Conservation (phyloP, 1,139 yeast species). For the Lodderomyces oxycetoniae region DNA sequence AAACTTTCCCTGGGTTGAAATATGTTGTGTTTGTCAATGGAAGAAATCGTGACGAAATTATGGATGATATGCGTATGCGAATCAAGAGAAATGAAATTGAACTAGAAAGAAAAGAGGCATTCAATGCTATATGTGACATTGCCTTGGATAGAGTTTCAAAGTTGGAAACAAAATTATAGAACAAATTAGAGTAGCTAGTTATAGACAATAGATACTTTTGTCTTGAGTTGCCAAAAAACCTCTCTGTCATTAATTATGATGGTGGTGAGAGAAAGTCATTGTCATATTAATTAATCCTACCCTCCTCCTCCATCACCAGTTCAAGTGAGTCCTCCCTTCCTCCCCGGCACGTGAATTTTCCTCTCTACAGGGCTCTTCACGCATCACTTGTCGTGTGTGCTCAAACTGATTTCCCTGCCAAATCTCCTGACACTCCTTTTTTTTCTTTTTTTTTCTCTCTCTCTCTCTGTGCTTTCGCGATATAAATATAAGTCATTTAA, state of each 20-base stretch:
- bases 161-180: slow-evolving; percentile 19
- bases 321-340: no score
- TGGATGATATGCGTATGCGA: slow-evolving; percentile 60
- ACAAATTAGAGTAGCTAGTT: background rate
- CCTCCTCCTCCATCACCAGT: no score
- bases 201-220: no score
- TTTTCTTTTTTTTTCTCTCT: slow-evolving; percentile 12
- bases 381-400: no score
- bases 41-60: slow-evolving; percentile 58
- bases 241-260: no score
- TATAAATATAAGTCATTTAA: slow-evolving; percentile 31
- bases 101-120: slow-evolving; percentile 60
- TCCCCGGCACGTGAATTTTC: no score
- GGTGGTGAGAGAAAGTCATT: no score
- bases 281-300: no score
- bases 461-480: slow-evolving; percentile 7
- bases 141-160: slow-evolving; percentile 73
- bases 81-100: slow-evolving; percentile 50
- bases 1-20: slow-evolving; percentile 71
- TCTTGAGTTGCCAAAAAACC: no score
- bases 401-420: no score
- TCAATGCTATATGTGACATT: slow-evolving; percentile 85
- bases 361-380: no score
- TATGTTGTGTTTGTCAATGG: slow-evolving; percentile 94
- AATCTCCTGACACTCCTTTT: no score